Conservation (phyloP, 31 red algal species). For the Odonthalia washingtoniensis region DNA sequence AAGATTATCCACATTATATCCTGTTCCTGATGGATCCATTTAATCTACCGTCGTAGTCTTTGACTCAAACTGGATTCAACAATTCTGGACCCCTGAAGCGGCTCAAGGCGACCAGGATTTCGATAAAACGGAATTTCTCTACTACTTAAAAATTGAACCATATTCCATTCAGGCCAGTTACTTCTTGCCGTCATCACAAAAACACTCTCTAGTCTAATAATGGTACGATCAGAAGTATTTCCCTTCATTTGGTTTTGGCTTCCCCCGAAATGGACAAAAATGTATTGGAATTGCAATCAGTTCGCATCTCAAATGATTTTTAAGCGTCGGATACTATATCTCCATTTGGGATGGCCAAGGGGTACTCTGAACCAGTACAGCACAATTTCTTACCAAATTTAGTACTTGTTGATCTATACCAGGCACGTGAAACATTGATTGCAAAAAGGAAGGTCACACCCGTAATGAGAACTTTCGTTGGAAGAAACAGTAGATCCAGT, state of each 20-base stretch:
- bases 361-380: neutral
- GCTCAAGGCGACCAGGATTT: neutral
- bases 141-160: neutral
- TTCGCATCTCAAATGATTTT: neutral
- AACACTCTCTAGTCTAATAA: neutral
- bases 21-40: neutral
- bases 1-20: neutral
- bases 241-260: neutral
- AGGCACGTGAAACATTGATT: too few relatives aligned
- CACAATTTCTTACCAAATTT: neutral
- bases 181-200: neutral
- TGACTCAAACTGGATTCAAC: neutral
- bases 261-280: neutral
- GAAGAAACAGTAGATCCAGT: too few relatives aligned
- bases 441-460: too few relatives aligned
- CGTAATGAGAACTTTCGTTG: too few relatives aligned
- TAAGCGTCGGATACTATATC: neutral
- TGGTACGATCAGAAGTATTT: neutral
- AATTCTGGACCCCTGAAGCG: neutral
- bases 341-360: neutral
- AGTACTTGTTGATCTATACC: neutral
- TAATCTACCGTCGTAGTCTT: neutral
- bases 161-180: neutral
- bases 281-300: neutral
- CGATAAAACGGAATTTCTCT: neutral